Evolutionary conservation across 352 stramenopile species (phyloP), one percentile per base, ranked within the genome.

Genomic region (Blastocystis sp.): DNA sequence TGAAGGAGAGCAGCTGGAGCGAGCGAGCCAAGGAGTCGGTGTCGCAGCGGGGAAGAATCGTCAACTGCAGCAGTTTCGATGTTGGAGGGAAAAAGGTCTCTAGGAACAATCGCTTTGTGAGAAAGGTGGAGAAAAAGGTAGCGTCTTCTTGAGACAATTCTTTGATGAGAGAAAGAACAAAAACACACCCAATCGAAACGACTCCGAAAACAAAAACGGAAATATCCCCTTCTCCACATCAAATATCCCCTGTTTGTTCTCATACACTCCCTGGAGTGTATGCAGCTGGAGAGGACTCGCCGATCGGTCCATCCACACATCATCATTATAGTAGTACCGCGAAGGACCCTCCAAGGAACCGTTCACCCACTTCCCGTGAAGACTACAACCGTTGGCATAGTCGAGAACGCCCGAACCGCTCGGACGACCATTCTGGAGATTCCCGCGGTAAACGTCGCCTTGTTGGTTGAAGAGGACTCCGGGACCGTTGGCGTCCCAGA

Each of bases 321-420:
- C 49, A 0, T 81, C 48, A 24, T 51, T 46, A n/a, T 81, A 81
- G 8, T 81, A 27, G 36, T 81, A 81, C 46, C 42, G 44, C 0
- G 44, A 40, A 3, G 27, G 8, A 21, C 69, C 69, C 14, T 46
- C n/a, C 9, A 48, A 51, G 44, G 21, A 32, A 24, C 69, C 69
- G 24, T 81, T 36, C 2, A 29, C 48, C 69, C 69, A 81, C 9
- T 18, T 54, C 3, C 69, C 69, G n/a, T 61, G 27, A 32, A 38
- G 38, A 32, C 48, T 63, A 40, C 69, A 81, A 34, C 69, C 69
- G 44, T 81, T 81, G 14, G 46, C 29, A 44, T 81, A 81, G 18
- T 34, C 21, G 2, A 81, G 29, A 48, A 46, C 36, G 0, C 69
- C 69, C 11, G 16, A 16, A 18, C 69, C 69, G 11, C 4, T 42